These are phyloP conservation scores for Rhodotorula sp. DNA, from an alignment of 1,284 basidiomycete species.

Conservation along the genomic window DNA sequence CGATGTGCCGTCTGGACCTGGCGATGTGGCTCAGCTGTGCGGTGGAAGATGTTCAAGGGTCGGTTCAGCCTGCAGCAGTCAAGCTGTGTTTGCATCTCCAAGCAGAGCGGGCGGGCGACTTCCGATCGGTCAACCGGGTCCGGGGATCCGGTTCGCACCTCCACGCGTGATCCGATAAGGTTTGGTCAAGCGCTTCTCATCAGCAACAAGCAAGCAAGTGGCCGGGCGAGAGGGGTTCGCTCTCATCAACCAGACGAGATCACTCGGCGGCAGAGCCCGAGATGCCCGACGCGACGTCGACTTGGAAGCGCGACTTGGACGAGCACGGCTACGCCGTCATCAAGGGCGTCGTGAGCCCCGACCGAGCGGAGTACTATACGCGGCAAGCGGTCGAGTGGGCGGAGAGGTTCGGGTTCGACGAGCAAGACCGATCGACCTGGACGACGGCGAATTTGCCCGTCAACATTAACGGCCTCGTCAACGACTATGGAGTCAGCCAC, in stretches of 20 bases:
- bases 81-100: background rate
- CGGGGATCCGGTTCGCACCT: background rate
- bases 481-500: conserved; percentile 10
- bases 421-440: conserved; percentile 50
- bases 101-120: background rate
- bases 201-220: no score
- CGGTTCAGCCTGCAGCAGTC: background rate
- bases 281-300: conserved; percentile 9
- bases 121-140: background rate
- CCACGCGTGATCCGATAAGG: background rate
- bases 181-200: background rate
- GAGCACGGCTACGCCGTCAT: conserved; percentile 48
- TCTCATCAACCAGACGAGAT: background rate
- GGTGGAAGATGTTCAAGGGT: no score
- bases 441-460: conserved; percentile 48
- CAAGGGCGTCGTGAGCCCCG: conserved; percentile 45
- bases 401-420: conserved; percentile 51
- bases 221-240: background rate
- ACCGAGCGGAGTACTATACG: conserved; percentile 47
- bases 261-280: background rate
- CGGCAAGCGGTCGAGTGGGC: conserved; percentile 49
- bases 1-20: no score
- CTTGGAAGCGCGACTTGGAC: conserved; percentile 20
- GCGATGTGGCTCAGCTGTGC: no score
- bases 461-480: conserved; percentile 34